A percentile compares a stretch with the other conserved stretches of the same genome.
Evolutionary conservation across 306 rosid genomes (phyloP).

Genomic region (Malus sieversii): DNA sequence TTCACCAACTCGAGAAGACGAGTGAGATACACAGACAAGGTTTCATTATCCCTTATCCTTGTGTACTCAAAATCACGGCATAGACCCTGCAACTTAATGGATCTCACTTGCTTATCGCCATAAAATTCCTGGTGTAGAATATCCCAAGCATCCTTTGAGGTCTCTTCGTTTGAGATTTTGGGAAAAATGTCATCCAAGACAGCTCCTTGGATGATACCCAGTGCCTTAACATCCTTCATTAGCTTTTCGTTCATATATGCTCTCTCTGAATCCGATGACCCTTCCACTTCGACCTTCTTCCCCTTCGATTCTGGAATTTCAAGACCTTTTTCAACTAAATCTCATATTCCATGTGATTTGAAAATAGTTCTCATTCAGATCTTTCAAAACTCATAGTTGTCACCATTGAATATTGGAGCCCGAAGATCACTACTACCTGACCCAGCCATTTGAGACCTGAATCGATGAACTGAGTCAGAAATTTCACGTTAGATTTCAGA

Average conservation of each 20-base stretch:
- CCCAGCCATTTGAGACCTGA: neutral
- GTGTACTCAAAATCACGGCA: neutral
- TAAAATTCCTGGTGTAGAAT: neutral
- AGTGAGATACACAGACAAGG: neutral
- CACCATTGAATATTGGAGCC: neutral
- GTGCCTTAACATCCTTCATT: neutral
- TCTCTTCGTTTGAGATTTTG: neutral
- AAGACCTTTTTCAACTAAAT: neutral
- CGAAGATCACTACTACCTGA: neutral
- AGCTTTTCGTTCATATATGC: neutral
- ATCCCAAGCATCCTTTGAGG: neutral
- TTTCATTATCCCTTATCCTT: neutral
- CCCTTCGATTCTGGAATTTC: neutral
- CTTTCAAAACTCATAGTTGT: neutral
- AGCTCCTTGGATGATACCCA: neutral
- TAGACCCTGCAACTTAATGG: neutral
- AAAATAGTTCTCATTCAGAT: neutral
- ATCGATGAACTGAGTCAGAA: too few species aligned
- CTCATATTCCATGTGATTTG: neutral
- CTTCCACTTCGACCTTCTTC: neutral
- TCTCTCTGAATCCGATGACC: neutral
- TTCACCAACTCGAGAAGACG: neutral
- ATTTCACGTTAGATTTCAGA: neutral
- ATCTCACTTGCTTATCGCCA: neutral
- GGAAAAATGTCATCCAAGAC: neutral